A percentile compares a stretch with the other conserved stretches of the same genome.
These are phyloP conservation scores for Rhodotorula sp. DNA, from an alignment of 1,284 basidiomycete genomes.

Conservation along the genomic window DNA sequence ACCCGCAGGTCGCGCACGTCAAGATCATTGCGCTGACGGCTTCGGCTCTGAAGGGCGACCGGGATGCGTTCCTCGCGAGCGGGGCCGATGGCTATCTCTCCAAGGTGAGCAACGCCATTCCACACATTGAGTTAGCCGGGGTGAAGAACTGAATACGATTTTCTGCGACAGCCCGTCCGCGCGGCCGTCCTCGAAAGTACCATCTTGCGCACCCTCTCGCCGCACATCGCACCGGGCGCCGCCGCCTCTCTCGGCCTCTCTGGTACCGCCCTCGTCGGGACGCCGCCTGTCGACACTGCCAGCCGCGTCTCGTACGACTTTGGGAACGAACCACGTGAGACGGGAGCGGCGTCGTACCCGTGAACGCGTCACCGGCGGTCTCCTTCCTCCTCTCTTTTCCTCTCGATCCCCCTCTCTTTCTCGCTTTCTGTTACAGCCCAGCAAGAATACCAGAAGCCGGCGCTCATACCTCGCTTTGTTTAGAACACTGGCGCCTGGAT, in stretches of 20 bases:
- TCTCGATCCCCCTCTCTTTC: not conserved
- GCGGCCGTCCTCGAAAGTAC: conserved; percentile 27
- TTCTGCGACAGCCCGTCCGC: conserved; percentile 20
- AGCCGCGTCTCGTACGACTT: not conserved
- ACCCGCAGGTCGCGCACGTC: conserved; percentile 14
- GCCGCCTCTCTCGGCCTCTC: not conserved
- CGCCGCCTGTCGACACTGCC: not conserved
- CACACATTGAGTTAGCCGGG: no score
- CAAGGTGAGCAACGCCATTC: conserved; percentile 24
- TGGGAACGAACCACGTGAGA: not conserved
- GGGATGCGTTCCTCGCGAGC: conserved; percentile 34
- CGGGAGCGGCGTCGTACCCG: not conserved
- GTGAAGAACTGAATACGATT: no score
- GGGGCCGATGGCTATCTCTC: conserved; percentile 42
- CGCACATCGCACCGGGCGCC: not conserved
- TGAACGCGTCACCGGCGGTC: not conserved
- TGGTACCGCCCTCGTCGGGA: not conserved
- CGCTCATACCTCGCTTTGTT: no score
- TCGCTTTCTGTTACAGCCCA: no score
- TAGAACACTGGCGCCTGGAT: no score
- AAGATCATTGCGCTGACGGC: conserved; percentile 43
- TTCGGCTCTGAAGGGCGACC: conserved; percentile 40
- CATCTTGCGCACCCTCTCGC: conserved; percentile 16
- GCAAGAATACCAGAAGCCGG: no score
- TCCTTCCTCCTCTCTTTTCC: not conserved